Conservation (phyloP, 345 rosid species). For the Microthlaspi erraticum region DNA sequence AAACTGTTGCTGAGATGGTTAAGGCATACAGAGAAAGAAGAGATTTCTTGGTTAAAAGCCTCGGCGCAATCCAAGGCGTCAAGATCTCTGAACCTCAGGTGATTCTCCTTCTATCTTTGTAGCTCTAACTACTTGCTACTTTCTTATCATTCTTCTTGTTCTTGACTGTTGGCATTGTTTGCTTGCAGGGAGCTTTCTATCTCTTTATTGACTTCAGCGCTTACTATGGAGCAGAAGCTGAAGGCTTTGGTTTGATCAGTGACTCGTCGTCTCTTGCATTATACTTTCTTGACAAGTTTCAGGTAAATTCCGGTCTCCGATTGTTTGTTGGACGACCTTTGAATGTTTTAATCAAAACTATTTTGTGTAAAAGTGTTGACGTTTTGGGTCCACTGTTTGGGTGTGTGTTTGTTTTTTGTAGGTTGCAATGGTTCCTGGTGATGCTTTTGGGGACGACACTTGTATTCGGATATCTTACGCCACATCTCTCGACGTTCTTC, state of each 20-base stretch:
- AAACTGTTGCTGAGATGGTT: constrained; percentile 82
- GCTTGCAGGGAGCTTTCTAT: constrained; percentile 92
- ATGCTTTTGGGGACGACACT: constrained; percentile 91
- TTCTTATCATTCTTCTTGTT: constrained; percentile 8
- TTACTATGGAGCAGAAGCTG: constrained; percentile 76
- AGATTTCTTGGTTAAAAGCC: constrained; percentile 83
- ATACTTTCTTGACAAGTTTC: constrained; percentile 58
- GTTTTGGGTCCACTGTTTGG: background rate
- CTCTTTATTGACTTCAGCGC: constrained; percentile 84
- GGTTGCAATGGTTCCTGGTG: constrained; percentile 98
- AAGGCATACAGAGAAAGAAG: constrained; percentile 89
- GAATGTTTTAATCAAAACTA: too few species aligned
- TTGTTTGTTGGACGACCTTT: too few species aligned
- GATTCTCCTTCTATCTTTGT: background rate
- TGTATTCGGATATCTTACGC: constrained; percentile 94
- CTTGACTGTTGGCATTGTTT: constrained; percentile 17
- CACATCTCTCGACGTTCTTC: constrained; percentile 72
- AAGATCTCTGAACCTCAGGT: constrained; percentile 94
- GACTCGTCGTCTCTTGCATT: constrained; percentile 70
- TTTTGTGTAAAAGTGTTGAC: too few species aligned
- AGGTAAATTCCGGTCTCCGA: constrained; percentile 24
- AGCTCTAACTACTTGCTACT: background rate
- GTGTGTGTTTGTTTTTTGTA: constrained; percentile 36
- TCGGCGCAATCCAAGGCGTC: constrained; percentile 78
- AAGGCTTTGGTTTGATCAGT: constrained; percentile 78